Percentiles rank a stretch among this genome's conserved stretches.
phyloP scores from a whole-genome alignment of 768 basidiomycete species.

The Cystofilobasidium ferigula region DNA sequence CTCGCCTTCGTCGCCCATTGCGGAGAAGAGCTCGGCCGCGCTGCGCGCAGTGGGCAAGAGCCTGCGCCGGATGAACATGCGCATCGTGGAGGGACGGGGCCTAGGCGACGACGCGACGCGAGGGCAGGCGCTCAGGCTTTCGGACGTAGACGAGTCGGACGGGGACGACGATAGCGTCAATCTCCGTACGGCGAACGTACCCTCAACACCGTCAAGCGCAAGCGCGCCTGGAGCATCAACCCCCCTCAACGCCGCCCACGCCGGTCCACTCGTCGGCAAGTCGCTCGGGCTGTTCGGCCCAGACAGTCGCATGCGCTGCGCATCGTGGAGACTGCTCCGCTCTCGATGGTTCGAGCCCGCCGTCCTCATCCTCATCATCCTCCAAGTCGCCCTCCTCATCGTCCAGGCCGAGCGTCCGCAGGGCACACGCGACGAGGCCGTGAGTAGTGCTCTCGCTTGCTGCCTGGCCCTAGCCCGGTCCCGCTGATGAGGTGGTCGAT shows the following conservation, averaged over 20 bases:
- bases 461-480: too few relatives aligned
- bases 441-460: too few relatives aligned
- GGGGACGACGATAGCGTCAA: conserved; percentile 34
- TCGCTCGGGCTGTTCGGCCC: conserved; percentile 69
- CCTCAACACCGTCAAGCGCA: neutral
- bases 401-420: conserved; percentile 61
- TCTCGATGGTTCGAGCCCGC: conserved; percentile 69
- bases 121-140: neutral
- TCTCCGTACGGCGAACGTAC: neutral
- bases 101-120: neutral
- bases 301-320: conserved; percentile 51
- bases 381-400: conserved; percentile 70
- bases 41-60: conserved; percentile 5
- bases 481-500: conserved; percentile 29
- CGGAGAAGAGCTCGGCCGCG: neutral
- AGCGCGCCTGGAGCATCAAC: too few relatives aligned
- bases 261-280: conserved; percentile 5
- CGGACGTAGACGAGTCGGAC: conserved; percentile 39
- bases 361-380: conserved; percentile 70
- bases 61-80: conserved; percentile 49
- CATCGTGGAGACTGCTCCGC: conserved; percentile 57
- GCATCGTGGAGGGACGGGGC: conserved; percentile 56
- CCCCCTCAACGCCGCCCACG: too few relatives aligned
- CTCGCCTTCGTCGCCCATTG: neutral
- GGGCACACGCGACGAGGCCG: conserved; percentile 9